Percentiles rank a stretch among this genome's conserved stretches.
These are phyloP conservation scores for Fusarium coffeatum DNA, from an alignment of 2,329 filamentous ascomycete species.

Conservation along the genomic window DNA sequence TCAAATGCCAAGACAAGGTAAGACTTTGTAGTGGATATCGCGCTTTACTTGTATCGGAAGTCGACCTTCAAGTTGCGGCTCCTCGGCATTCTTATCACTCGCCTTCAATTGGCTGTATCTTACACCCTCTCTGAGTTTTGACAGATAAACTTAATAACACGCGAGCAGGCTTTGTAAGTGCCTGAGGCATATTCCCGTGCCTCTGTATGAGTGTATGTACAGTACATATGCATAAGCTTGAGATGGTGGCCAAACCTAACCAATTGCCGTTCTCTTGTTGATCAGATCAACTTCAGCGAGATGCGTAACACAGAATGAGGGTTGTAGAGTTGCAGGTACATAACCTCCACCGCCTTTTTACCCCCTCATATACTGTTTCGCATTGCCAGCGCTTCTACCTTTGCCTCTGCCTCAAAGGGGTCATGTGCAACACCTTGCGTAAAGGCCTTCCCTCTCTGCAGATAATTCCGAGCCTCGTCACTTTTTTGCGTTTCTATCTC, in stretches of 20 bases:
- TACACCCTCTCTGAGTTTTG: constrained; percentile 15
- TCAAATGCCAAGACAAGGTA: constrained; percentile 14
- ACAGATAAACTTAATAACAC: constrained; percentile 18
- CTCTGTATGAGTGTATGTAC: background rate
- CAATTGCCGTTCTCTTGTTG: constrained; percentile 23
- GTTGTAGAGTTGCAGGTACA: constrained; percentile 18
- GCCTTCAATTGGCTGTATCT: constrained; percentile 20
- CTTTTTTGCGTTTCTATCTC: constrained; percentile 13
- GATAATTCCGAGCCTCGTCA: constrained; percentile 18
- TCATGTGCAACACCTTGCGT: constrained; percentile 38
- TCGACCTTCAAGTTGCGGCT: constrained; percentile 40
- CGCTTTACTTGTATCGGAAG: constrained; percentile 41
- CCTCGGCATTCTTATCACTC: constrained; percentile 37
- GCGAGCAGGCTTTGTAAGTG: constrained; percentile 3
- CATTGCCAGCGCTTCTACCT: constrained; percentile 25
- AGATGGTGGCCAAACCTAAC: background rate
- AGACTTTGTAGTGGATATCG: constrained; percentile 24
- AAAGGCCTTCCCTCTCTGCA: constrained; percentile 19
- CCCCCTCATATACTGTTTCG: constrained; percentile 15
- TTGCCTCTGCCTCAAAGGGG: constrained; percentile 11
- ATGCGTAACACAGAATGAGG: constrained; percentile 23
- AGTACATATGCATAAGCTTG: background rate
- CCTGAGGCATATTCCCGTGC: constrained; percentile 26
- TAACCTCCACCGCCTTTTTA: constrained; percentile 37
- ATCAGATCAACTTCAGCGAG: constrained; percentile 14